Evolutionary conservation across 108 stramenopile species (phyloP).

Genomic region (Skeletonema costatum): DNA sequence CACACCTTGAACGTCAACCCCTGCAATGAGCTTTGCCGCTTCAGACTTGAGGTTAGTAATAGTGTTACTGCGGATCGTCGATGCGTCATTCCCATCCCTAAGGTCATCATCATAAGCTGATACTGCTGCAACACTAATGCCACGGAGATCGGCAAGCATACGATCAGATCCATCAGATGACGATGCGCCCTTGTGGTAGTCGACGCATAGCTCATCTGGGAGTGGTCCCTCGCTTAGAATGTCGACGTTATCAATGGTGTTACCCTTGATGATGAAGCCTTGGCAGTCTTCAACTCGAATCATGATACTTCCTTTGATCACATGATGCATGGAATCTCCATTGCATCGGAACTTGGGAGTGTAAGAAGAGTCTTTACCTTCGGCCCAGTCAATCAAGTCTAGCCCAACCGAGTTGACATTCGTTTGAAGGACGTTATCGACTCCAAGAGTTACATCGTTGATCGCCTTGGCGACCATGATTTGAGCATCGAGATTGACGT

Average conservation of each 20-base stretch:
- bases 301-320: slow-evolving; percentile 5
- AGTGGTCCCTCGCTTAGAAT: not conserved
- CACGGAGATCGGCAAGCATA: slow-evolving; percentile 10
- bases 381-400: not conserved
- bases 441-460: not conserved
- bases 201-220: not conserved
- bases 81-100: not conserved
- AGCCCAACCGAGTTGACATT: not conserved
- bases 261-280: slow-evolving; percentile 11
- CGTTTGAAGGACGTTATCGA: slow-evolving; percentile 1
- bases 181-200: slow-evolving; percentile 1
- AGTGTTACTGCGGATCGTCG: not conserved
- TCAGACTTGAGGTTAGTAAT: not conserved
- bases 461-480: slow-evolving; percentile 11
- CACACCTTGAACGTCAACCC: slow-evolving; percentile 18
- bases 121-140: slow-evolving; percentile 10
- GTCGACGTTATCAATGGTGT: slow-evolving; percentile 11
- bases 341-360: slow-evolving; percentile 9
- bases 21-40: slow-evolving; percentile 1
- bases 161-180: not conserved
- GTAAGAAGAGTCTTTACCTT: not conserved
- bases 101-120: not conserved
- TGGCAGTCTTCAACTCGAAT: slow-evolving; percentile 18
- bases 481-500: slow-evolving; percentile 12
- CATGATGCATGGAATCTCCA: slow-evolving; percentile 21